phyloP scores from a whole-genome alignment of 2,329 filamentous ascomycete species.

The Trichoderma sp. region DNA sequence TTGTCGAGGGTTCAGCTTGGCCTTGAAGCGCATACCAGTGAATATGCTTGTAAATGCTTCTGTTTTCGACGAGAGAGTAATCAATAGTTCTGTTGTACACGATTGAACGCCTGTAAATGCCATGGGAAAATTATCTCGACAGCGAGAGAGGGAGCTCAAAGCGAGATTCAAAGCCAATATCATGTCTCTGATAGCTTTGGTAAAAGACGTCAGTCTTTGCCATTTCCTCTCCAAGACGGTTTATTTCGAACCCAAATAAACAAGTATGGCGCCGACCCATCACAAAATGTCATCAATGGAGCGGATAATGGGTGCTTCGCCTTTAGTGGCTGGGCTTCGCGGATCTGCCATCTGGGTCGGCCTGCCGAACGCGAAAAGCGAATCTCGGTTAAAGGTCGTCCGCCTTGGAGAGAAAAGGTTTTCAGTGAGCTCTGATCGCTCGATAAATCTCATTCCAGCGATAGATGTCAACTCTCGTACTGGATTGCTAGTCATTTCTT shows the following conservation, averaged over 20 bases:
- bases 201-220: neutral
- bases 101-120: constrained; percentile 24
- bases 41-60: neutral
- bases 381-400: constrained; percentile 56
- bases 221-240: neutral
- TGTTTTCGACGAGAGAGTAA: neutral
- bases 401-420: constrained; percentile 57
- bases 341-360: constrained; percentile 62
- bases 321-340: constrained; percentile 72
- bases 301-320: constrained; percentile 72
- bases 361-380: constrained; percentile 54
- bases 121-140: neutral
- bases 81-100: constrained; percentile 21
- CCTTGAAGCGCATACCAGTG: neutral
- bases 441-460: constrained; percentile 53
- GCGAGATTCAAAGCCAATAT: neutral
- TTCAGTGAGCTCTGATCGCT: constrained; percentile 53
- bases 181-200: neutral
- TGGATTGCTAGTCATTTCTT: constrained; percentile 71
- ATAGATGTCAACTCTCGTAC: constrained; percentile 52
- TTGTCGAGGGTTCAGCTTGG: neutral
- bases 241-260: neutral
- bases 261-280: constrained; percentile 28
- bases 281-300: constrained; percentile 78
- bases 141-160: neutral